Evolutionary conservation across 2,329 filamentous ascomycete species (phyloP).

Genomic region (Byssoonygena ceratinophila): DNA sequence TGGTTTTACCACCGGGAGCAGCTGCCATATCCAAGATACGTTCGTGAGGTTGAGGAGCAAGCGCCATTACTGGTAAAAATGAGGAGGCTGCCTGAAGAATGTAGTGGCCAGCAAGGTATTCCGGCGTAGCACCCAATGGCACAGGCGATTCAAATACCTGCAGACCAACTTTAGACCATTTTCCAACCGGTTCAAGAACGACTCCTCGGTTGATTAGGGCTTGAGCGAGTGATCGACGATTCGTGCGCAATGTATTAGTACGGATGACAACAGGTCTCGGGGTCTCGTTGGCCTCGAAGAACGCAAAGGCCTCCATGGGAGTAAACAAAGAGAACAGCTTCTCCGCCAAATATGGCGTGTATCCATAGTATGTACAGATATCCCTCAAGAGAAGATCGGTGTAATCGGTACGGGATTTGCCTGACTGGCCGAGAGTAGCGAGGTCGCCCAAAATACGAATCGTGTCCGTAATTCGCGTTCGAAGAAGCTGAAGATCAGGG

Average conservation of each 20-base stretch:
- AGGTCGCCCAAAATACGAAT: constrained; percentile 87
- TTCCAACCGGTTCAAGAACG: constrained; percentile 89
- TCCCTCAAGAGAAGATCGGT: constrained; percentile 77
- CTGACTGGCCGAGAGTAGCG: constrained; percentile 65
- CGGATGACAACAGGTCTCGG: constrained; percentile 87
- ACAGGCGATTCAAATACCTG: constrained; percentile 88
- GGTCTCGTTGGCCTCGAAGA: constrained; percentile 98
- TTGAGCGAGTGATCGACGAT: constrained; percentile 72
- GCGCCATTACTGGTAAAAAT: constrained; percentile 94
- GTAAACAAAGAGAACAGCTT: constrained; percentile 91
- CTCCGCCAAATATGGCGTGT: constrained; percentile 86
- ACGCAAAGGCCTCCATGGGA: constrained; percentile 86
- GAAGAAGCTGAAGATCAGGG: constrained; percentile 79
- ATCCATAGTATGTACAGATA: constrained; percentile 93
- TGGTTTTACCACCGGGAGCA: constrained; percentile 91
- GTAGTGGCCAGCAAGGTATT: constrained; percentile 95
- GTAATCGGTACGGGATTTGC: constrained; percentile 78
- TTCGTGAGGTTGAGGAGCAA: constrained; percentile 87
- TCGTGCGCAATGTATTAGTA: constrained; percentile 82
- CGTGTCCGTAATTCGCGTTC: constrained; percentile 82
- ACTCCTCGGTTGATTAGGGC: constrained; percentile 92
- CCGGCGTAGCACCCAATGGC: constrained; percentile 85
- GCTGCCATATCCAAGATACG: constrained; percentile 89
- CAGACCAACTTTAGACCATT: constrained; percentile 96
- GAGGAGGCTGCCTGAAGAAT: constrained; percentile 94